phyloP scores from a whole-genome alignment of 2,329 filamentous ascomycete species.

The Cladophialophora psammophila region DNA sequence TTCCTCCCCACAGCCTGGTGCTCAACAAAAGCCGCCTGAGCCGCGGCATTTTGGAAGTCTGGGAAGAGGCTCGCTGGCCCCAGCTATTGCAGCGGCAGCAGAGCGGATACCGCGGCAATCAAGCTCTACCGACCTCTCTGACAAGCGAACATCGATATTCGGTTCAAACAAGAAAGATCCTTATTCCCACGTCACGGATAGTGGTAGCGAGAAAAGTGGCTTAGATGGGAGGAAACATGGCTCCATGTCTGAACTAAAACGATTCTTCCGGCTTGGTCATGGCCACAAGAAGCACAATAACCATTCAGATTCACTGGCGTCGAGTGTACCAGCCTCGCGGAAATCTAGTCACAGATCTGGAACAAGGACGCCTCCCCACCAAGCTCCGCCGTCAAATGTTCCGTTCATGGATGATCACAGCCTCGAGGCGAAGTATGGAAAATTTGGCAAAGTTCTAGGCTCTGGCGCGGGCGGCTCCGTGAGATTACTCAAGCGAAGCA shows the following conservation, averaged over 20 bases:
- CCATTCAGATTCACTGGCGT: slow-evolving; percentile 63
- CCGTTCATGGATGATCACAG: slow-evolving; percentile 96
- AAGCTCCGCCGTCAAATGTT: slow-evolving; percentile 61
- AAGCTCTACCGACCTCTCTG: slow-evolving; percentile 52
- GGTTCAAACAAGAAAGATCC: slow-evolving; percentile 59
- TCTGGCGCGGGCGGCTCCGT: slow-evolving; percentile 95
- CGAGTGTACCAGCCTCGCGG: slow-evolving; percentile 62
- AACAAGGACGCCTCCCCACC: slow-evolving; percentile 61
- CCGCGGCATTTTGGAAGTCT: slow-evolving; percentile 40
- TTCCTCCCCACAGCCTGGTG: slow-evolving; percentile 58
- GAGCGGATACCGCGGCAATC: slow-evolving; percentile 55
- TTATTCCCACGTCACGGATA: slow-evolving; percentile 57
- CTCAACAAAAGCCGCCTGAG: slow-evolving; percentile 23
- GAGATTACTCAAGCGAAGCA: slow-evolving; percentile 88
- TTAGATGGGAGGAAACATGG: slow-evolving; percentile 65
- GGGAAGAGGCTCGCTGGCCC: slow-evolving; percentile 39
- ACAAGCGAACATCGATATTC: slow-evolving; percentile 64
- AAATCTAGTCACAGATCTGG: slow-evolving; percentile 62
- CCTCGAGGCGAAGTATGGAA: slow-evolving; percentile 89
- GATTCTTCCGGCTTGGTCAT: slow-evolving; percentile 85
- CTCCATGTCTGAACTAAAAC: slow-evolving; percentile 93
- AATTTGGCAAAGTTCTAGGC: slow-evolving; percentile 90
- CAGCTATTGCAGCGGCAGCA: slow-evolving; percentile 40
- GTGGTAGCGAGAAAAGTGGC: slow-evolving; percentile 43
- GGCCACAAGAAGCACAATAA: slow-evolving; percentile 69